phyloP scores from a whole-genome alignment of 2,329 filamentous ascomycete species.

The Dryadomyces quercivorus region DNA sequence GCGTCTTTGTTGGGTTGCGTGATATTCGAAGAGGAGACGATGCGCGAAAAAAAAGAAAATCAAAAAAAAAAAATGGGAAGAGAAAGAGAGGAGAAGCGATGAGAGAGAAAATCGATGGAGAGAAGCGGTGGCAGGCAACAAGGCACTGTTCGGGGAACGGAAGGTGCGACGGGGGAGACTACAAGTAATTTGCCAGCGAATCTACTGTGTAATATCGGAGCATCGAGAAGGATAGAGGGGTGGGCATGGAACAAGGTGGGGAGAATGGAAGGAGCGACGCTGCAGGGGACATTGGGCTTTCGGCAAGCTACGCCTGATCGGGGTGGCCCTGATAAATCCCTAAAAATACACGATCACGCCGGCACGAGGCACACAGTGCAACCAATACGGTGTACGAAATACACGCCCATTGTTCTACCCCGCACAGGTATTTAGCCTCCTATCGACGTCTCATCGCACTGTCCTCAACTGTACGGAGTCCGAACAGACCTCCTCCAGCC shows the following conservation, averaged over 20 bases:
- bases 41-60: neutral
- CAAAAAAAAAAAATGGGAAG: neutral
- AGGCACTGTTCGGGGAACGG: neutral
- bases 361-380: too few relatives aligned
- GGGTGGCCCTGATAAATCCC: neutral
- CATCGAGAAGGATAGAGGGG: neutral
- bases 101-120: neutral
- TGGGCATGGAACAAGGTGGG: neutral
- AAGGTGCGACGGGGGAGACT: neutral
- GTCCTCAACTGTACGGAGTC: too few relatives aligned
- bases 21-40: neutral
- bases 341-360: neutral
- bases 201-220: neutral
- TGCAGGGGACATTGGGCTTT: neutral
- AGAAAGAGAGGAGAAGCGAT: neutral
- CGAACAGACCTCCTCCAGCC: too few relatives aligned
- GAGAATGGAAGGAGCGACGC: neutral
- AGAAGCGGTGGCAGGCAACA: neutral
- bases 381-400: too few relatives aligned
- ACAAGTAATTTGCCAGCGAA: neutral
- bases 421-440: too few relatives aligned
- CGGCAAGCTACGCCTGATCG: neutral
- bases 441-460: too few relatives aligned
- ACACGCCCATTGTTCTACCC: too few relatives aligned
- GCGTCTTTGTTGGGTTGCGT: too few relatives aligned